Conservation (phyloP, 495 filamentous ascomycete genomes). For the Xylaria acuta region DNA sequence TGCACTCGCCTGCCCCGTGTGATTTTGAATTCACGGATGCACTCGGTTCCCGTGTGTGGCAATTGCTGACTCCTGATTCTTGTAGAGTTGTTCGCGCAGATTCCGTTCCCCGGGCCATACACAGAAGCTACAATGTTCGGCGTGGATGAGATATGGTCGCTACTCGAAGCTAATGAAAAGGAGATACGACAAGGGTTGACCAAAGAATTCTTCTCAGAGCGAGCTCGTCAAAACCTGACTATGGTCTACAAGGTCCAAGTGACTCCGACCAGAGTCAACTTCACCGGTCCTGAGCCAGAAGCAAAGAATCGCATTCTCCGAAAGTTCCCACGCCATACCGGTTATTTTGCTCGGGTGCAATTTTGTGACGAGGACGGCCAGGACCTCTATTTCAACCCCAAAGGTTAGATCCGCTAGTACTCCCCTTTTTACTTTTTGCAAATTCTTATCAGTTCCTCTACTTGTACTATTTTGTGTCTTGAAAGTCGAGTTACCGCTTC, state of each 20-base stretch:
- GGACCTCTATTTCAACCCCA: slow-evolving; percentile 62
- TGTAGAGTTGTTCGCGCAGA: slow-evolving; percentile 47
- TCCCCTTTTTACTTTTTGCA: not conserved
- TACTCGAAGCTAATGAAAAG: slow-evolving; percentile 50
- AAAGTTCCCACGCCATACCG: slow-evolving; percentile 66
- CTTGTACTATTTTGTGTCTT: not conserved
- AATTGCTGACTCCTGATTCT: not conserved
- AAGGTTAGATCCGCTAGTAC: slow-evolving; percentile 12
- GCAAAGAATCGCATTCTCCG: slow-evolving; percentile 76
- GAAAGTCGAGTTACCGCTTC: not conserved
- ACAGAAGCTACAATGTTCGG: slow-evolving; percentile 53
- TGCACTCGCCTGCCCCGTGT: not conserved
- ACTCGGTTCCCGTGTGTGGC: not conserved
- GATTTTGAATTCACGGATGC: not conserved
- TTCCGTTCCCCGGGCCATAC: slow-evolving; percentile 57
- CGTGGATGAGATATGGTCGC: slow-evolving; percentile 47
- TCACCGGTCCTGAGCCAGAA: slow-evolving; percentile 74
- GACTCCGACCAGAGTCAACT: slow-evolving; percentile 70
- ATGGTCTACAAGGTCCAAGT: slow-evolving; percentile 67
- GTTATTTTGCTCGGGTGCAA: slow-evolving; percentile 72
- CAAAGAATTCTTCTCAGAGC: slow-evolving; percentile 32
- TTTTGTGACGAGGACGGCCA: slow-evolving; percentile 78
- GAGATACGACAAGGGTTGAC: slow-evolving; percentile 39
- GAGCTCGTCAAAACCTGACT: slow-evolving; percentile 35
- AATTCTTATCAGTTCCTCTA: not conserved